Base-by-base conservation (phyloP, 768 basidiomycete species). In the Steccherinum ochraceum region DNA sequence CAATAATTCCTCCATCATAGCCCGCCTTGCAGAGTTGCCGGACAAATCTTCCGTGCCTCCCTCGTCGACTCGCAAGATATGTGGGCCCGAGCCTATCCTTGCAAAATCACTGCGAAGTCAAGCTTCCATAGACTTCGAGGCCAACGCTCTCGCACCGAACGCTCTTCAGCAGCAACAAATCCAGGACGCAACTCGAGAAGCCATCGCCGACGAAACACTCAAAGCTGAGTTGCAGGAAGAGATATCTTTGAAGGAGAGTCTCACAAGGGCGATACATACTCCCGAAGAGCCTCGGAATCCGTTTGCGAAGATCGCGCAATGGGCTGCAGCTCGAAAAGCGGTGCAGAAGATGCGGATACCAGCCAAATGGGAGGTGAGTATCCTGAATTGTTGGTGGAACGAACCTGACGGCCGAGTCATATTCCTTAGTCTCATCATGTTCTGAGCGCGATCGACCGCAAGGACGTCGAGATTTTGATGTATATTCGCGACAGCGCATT, bases 401-500 rank as follows among this genome's bases (percentile, higher is more conserved):
- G n/a, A n/a, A n/a, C n/a, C n/a, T n/a, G n/a, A n/a, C n/a, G n/a
- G n/a, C n/a, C n/a, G n/a, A n/a, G n/a, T n/a, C n/a, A n/a, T n/a
- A n/a, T n/a, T n/a, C n/a, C n/a, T 12, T 41, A 83, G 72, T 74
- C 81, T 0, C 83, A 73, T 53, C 76, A 93, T 70, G 71, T 96
- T 0, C 79, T 93, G 61, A 74, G 85, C 46, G 94, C 94, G 1
- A 78, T 97, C 19, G 94, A 98, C 58, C 73, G 75, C 30, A 87
- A 86, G 61, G 88, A 97, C 67, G 72, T 95, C 26, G 77, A 80
- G 64, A 86, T 80, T 62, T 72, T 94, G 5, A 89, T 89, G 86
- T 85, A 92, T 68, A 72, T 91, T 42, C 74, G 90, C 52, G 89
- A 93, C 62, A 75, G 76, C 51, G 83, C 86, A 10, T 91, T 92